These are phyloP conservation scores for Zhuliangozyma parablackwelliae DNA, from an alignment of 1,139 yeast genomes.

Conservation along the genomic window DNA sequence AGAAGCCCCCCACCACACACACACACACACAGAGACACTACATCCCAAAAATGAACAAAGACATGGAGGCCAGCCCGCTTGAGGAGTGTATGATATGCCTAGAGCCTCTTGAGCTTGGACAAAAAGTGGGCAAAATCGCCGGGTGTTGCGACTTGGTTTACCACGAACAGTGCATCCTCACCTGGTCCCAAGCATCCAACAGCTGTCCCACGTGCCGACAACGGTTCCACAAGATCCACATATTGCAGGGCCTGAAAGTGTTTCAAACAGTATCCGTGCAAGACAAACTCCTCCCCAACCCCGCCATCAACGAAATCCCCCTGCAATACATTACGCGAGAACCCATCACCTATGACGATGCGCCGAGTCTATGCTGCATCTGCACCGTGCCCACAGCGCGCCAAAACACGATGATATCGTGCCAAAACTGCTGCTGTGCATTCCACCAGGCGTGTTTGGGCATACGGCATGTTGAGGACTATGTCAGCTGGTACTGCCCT, in stretches of 20 bases:
- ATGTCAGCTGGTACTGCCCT: slow-evolving; percentile 37
- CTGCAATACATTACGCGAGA: slow-evolving; percentile 22
- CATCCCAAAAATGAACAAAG: too few species aligned
- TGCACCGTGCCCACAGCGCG: slow-evolving; percentile 16
- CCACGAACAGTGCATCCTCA: slow-evolving; percentile 42
- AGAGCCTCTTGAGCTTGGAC: slow-evolving; percentile 24
- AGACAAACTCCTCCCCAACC: slow-evolving; percentile 31
- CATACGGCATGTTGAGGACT: slow-evolving; percentile 10
- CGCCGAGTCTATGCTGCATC: slow-evolving; percentile 25
- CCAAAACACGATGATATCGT: slow-evolving; percentile 18
- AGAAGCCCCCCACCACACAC: too few species aligned
- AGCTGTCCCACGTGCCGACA: slow-evolving; percentile 52
- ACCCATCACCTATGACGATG: slow-evolving; percentile 1
- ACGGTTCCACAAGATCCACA: slow-evolving; percentile 25
- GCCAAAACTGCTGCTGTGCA: slow-evolving; percentile 28
- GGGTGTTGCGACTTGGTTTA: slow-evolving; percentile 36
- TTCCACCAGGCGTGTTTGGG: slow-evolving; percentile 35
- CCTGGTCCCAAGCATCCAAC: slow-evolving; percentile 48
- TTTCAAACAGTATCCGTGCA: slow-evolving; percentile 18
- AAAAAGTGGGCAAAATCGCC: slow-evolving; percentile 30
- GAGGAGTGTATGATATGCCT: slow-evolving; percentile 51
- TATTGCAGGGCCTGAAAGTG: slow-evolving; percentile 10
- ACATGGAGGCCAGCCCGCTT: not conserved
- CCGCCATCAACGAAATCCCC: slow-evolving; percentile 40
- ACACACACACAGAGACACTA: too few species aligned